Evolutionary conservation across 495 filamentous ascomycete genomes (phyloP).

Genomic region (Neurospora tetraspora): DNA sequence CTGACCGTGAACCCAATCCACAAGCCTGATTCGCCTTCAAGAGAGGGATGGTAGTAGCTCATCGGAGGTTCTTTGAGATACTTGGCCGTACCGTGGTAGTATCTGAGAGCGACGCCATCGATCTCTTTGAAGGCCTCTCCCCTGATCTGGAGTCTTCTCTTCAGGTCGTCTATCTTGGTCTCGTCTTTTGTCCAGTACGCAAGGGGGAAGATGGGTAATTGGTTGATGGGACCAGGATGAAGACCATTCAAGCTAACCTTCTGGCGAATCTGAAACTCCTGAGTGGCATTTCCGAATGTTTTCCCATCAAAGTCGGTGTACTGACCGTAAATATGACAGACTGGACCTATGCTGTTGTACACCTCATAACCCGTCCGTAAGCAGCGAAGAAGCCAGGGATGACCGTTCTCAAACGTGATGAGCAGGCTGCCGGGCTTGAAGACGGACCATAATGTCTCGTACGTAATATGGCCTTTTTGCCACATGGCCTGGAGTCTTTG

Average conservation of each 20-base stretch:
- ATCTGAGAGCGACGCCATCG: background rate
- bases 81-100: background rate
- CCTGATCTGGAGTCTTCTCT: background rate
- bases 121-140: background rate
- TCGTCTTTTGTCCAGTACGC: background rate
- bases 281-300: background rate
- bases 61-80: background rate
- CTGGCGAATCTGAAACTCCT: background rate
- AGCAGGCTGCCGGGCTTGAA: slow-evolving; percentile 26
- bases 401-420: slow-evolving; percentile 19
- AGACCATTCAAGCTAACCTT: background rate
- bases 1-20: background rate
- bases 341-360: background rate
- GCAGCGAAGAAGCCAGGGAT: background rate
- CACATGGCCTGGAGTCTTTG: slow-evolving; percentile 21
- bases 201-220: background rate
- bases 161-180: background rate
- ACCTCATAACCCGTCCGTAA: slow-evolving; percentile 1
- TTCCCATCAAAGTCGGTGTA: slow-evolving; percentile 5
- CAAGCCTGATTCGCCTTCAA: background rate
- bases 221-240: background rate
- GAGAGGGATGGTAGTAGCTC: background rate
- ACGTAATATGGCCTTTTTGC: slow-evolving; percentile 18
- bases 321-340: background rate
- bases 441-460: slow-evolving; percentile 26